Evolutionary conservation across 1,139 yeast species (phyloP), one percentile per base, ranked within the genome.

Genomic region (Zygosaccharomyces sapae): DNA sequence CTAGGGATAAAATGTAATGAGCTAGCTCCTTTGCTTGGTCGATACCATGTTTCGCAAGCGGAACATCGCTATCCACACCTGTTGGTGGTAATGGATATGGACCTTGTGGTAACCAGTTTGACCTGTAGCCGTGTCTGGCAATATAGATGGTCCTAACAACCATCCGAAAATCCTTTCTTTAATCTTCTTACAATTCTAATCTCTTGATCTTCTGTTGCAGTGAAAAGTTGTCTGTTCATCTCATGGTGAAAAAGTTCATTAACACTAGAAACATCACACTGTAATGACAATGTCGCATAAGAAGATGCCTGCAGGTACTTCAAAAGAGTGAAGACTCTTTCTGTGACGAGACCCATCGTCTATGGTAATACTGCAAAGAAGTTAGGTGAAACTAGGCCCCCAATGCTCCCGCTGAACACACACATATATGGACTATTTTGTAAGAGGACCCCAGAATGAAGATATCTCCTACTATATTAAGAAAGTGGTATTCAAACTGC

Each of bases 341-440:
- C 95, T 0, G 80, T 90, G 12, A 76, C 92, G 1, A 81, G 94
- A 44, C 97, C 98, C 1, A 80, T 92, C 25, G 66, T 86, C 25
- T 89, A 88, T 61, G 98, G 98, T 7, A 92, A 90, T 65, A 76
- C 80, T 20, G 96, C 97, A 0, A 76, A 77, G 30, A 89, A 89
- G 44, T 70, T 89, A 46, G 77, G 81, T 7, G 82, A 76, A 31
- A 74, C 71, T 44, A 70, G 79, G 43, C 89, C 5, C 78, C 79
- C 22, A 77, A 77, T 44, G 86, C 95, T 1, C 95, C 96, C 2
- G 74, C 76, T 0, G 97, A 90, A 58, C 98, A 92, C 62, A 88
- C 97, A 1, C 99, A 92, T 66, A 76, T 80, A 48, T 92, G 99
- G 99, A 90, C 97, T 1, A 87, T 7, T 92, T 90, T 59, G 82